Conservation (phyloP, 2,329 filamentous ascomycete species). For the Fusarium redolens region DNA sequence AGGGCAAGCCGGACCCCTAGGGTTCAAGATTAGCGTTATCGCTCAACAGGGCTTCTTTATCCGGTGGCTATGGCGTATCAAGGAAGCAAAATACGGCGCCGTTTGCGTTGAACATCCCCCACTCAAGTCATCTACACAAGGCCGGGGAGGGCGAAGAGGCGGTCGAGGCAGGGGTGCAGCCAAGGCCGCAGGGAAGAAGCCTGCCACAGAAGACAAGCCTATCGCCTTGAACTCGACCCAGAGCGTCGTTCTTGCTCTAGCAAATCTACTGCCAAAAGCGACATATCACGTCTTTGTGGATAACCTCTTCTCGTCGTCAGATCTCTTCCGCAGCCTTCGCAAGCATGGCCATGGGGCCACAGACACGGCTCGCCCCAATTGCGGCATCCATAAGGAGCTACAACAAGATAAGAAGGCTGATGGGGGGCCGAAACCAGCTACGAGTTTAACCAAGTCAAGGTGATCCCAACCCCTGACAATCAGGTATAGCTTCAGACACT, state of each 20-base stretch:
- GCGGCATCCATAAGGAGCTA: slow-evolving; percentile 9
- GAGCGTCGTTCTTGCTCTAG: slow-evolving; percentile 28
- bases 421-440: no score
- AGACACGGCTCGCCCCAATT: slow-evolving; percentile 22
- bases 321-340: slow-evolving; percentile 16
- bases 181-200: neutral
- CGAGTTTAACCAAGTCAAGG: no score
- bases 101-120: neutral
- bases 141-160: neutral
- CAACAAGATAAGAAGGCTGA: no score
- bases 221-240: neutral
- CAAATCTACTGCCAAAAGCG: slow-evolving; percentile 15
- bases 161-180: neutral
- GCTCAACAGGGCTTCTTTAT: neutral
- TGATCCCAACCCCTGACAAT: no score
- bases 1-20: neutral
- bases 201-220: neutral
- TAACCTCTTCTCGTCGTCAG: slow-evolving; percentile 25
- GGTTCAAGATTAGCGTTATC: slow-evolving; percentile 3
- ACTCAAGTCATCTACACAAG: neutral
- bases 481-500: no score
- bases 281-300: slow-evolving; percentile 28
- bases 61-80: slow-evolving; percentile 12
- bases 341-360: slow-evolving; percentile 6
- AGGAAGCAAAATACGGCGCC: neutral